These are phyloP conservation scores for Alternaria atra DNA, from an alignment of 2,329 filamentous ascomycete genomes.

Conservation along the genomic window DNA sequence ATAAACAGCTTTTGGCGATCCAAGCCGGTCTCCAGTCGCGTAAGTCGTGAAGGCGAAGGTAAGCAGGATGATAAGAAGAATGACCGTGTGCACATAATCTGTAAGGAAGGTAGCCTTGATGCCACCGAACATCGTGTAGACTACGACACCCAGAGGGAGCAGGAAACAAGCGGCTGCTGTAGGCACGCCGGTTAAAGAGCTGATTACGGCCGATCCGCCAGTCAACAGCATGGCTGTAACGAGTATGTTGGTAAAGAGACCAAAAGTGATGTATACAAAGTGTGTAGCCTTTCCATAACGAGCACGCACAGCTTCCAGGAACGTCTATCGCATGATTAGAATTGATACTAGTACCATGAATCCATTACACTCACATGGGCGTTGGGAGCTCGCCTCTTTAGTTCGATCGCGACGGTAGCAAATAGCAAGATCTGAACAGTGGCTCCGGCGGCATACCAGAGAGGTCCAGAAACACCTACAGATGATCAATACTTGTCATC, in stretches of 20 bases:
- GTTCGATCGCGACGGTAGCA: slow-evolving; percentile 42
- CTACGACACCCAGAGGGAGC: slow-evolving; percentile 79
- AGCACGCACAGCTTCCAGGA: slow-evolving; percentile 84
- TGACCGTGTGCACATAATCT: slow-evolving; percentile 86
- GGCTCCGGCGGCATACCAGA: slow-evolving; percentile 47
- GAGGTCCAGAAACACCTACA: slow-evolving; percentile 40
- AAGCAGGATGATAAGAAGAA: slow-evolving; percentile 83
- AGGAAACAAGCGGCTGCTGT: slow-evolving; percentile 85
- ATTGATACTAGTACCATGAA: fast-evolving
- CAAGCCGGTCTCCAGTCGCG: slow-evolving; percentile 74
- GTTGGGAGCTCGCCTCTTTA: slow-evolving; percentile 46
- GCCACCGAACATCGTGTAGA: slow-evolving; percentile 78
- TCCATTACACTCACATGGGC: slow-evolving; percentile 31
- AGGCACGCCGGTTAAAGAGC: slow-evolving; percentile 66
- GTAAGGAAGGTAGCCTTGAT: slow-evolving; percentile 78
- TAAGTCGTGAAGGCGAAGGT: slow-evolving; percentile 85
- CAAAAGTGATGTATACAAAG: slow-evolving; percentile 81
- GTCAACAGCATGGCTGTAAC: slow-evolving; percentile 92
- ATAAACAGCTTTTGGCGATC: slow-evolving; percentile 79
- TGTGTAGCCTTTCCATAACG: slow-evolving; percentile 79
- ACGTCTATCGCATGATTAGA: slow-evolving; percentile 66
- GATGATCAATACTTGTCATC: not conserved
- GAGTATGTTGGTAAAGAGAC: slow-evolving; percentile 80
- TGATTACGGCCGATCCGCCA: slow-evolving; percentile 75
- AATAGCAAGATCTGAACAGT: slow-evolving; percentile 46